These are phyloP conservation scores for Yamadazyma buinensis DNA, from an alignment of 1,139 yeast species.

Conservation along the genomic window DNA sequence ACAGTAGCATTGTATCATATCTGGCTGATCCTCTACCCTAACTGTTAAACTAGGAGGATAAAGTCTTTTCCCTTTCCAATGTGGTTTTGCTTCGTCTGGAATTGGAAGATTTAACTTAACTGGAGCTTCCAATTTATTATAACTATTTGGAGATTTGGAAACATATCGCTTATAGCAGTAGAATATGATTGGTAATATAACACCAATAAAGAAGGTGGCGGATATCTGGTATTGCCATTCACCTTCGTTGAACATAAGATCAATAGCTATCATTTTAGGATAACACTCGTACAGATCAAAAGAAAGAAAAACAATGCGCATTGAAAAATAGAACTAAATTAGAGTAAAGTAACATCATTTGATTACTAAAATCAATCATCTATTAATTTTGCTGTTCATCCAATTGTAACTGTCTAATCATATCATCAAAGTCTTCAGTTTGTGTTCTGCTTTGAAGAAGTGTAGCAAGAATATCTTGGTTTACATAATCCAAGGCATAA, in stretches of 20 bases:
- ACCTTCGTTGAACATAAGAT: constrained; percentile 38
- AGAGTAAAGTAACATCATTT: no score
- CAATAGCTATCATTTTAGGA: constrained; percentile 39
- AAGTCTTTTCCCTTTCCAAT: constrained; percentile 87
- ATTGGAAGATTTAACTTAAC: constrained; percentile 52
- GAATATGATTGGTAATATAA: constrained; percentile 36
- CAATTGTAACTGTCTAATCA: constrained; percentile 19
- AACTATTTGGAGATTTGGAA: constrained; percentile 36
- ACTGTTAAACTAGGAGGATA: constrained; percentile 53
- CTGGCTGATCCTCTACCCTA: constrained; percentile 55
- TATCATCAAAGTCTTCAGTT: constrained; percentile 25
- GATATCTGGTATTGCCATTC: constrained; percentile 50
- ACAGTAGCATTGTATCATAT: constrained; percentile 76
- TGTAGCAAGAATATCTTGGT: constrained; percentile 37
- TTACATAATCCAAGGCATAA: constrained; percentile 33
- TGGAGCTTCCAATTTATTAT: constrained; percentile 44
- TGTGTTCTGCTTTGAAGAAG: constrained; percentile 31
- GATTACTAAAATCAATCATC: no score
- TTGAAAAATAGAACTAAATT: no score
- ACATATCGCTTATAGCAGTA: constrained; percentile 38
- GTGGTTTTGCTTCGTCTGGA: constrained; percentile 84
- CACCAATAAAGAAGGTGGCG: constrained; percentile 43
- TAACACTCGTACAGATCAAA: background rate
- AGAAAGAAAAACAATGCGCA: no score
- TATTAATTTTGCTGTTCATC: constrained; percentile 6